These are phyloP conservation scores for Hortiboletus campestris DNA, from an alignment of 768 basidiomycete genomes.

Conservation along the genomic window DNA sequence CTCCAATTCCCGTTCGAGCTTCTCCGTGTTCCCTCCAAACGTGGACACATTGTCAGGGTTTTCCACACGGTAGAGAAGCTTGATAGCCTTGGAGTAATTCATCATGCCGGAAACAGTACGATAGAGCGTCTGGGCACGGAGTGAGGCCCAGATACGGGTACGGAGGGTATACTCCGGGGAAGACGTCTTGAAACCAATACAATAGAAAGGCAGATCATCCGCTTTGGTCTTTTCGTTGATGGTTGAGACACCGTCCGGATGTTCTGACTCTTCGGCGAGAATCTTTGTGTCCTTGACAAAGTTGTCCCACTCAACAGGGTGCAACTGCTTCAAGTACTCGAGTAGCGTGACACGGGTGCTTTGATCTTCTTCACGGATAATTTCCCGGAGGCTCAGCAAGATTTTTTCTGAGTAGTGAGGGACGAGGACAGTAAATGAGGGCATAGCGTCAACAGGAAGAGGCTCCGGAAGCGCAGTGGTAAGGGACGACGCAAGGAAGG, in stretches of 20 bases:
- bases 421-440: slow-evolving; percentile 98
- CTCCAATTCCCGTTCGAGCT: slow-evolving; percentile 93
- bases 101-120: slow-evolving; percentile 99
- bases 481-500: slow-evolving; percentile 97
- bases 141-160: slow-evolving; percentile 98
- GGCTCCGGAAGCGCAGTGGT: slow-evolving; percentile 95
- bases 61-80: slow-evolving; percentile 96
- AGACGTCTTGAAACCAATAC: slow-evolving; percentile 98
- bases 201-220: slow-evolving; percentile 98
- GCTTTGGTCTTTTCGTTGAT: slow-evolving; percentile 80
- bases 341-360: slow-evolving; percentile 95
- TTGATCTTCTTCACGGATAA: slow-evolving; percentile 96
- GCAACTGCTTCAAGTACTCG: slow-evolving; percentile 97
- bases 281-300: slow-evolving; percentile 99
- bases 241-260: slow-evolving; percentile 46
- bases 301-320: slow-evolving; percentile 99
- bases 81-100: slow-evolving; percentile 99
- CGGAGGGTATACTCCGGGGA: slow-evolving; percentile 98
- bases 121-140: slow-evolving; percentile 97
- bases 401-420: slow-evolving; percentile 99
- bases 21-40: slow-evolving; percentile 95
- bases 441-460: slow-evolving; percentile 97
- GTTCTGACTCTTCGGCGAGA: slow-evolving; percentile 83
- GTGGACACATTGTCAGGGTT: slow-evolving; percentile 96
- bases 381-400: slow-evolving; percentile 91